Base-by-base conservation (phyloP, 2,329 filamentous ascomycete genomes). In the Bimuria novae-zelandiae region DNA sequence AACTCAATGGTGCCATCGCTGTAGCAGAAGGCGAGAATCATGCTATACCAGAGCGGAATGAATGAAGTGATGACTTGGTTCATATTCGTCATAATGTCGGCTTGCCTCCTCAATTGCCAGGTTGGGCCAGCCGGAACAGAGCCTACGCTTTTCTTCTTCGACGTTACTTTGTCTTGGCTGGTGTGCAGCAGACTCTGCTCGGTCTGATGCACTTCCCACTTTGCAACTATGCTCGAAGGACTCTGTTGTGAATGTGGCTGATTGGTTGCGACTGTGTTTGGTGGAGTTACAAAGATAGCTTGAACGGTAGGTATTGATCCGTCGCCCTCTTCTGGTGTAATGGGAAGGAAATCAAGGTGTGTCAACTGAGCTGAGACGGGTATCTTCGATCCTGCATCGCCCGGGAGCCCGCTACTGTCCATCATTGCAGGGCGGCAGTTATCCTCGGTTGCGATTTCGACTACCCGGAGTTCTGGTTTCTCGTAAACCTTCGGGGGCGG, bases 1-100 rank as follows among this genome's bases (percentile, higher is more conserved):
- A 93, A 90, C 61, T 94, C 87, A 3, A 95, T 79, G 0, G 86
- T 88, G 10, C 92, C 90, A 68, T 96, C 92, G 56, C 89, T 89
- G 62, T 90, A 90, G 22, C 83, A 82, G 53, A 96, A 79, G 25
- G 88, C 86, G 2, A 96, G 59, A 1, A 89, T 80, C 53, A 85
- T 90, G 43, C 89, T 88, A 54, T 88, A 85, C 62, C 89, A 88
- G 16, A 89, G 79, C 2, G 85, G 77, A 41, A 88, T 83, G 25
- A 94, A 77, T 0, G 84, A 83, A 33, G 96, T 74, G 1, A 92
- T 77, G 21, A 89, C 80, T 68, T 90, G 92, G 14, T 46, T 36
- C 17, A 44, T 44, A 60, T 89, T 84, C 27, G 89, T 78, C 14
- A 84, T 73, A 7, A 90, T 79, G 44, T 93, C 85, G 1, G 89